phyloP scores from a whole-genome alignment of 2,329 filamentous ascomycete genomes.

The Trichothecium roseum region DNA sequence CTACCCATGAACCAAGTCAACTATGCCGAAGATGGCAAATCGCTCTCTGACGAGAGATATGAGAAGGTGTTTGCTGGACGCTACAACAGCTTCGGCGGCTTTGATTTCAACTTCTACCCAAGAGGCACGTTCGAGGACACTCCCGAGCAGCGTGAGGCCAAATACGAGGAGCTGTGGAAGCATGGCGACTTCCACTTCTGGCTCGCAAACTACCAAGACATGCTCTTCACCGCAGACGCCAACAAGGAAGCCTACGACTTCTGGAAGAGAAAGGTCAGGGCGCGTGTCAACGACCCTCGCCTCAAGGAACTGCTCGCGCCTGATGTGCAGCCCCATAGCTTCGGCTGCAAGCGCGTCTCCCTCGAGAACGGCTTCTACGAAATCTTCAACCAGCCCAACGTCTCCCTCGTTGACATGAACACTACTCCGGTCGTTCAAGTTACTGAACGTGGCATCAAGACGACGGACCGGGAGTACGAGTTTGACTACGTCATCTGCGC shows the following conservation, averaged over 20 bases:
- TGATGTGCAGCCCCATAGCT: slow-evolving; percentile 29
- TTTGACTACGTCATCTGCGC: slow-evolving; percentile 19
- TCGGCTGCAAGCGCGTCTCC: slow-evolving; percentile 32
- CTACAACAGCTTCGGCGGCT: slow-evolving; percentile 1
- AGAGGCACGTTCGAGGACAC: slow-evolving; percentile 9
- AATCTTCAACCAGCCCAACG: slow-evolving; percentile 31
- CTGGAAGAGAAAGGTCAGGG: slow-evolving; percentile 32
- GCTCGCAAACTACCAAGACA: slow-evolving; percentile 34
- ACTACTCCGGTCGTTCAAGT: slow-evolving; percentile 29
- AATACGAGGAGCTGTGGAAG: slow-evolving; percentile 32
- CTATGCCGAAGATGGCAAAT: slow-evolving; percentile 12
- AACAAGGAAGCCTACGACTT: slow-evolving; percentile 37
- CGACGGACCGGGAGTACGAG: slow-evolving; percentile 20
- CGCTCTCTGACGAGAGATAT: slow-evolving; percentile 11
- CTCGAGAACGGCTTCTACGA: slow-evolving; percentile 41
- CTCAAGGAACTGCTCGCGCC: slow-evolving; percentile 36
- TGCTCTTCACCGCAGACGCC: slow-evolving; percentile 25
- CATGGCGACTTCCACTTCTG: slow-evolving; percentile 36
- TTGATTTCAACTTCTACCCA: slow-evolving; percentile 1
- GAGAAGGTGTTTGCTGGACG: slow-evolving; percentile 8
- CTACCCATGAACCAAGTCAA: slow-evolving; percentile 44
- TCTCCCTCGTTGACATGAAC: slow-evolving; percentile 34
- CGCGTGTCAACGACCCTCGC: slow-evolving; percentile 31
- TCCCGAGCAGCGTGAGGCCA: slow-evolving; percentile 28
- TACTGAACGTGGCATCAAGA: slow-evolving; percentile 25